Evolutionary conservation across 2,329 filamentous ascomycete genomes (phyloP), one percentile per base, ranked within the genome.

Genomic region (Talaromyces verruculosus): DNA sequence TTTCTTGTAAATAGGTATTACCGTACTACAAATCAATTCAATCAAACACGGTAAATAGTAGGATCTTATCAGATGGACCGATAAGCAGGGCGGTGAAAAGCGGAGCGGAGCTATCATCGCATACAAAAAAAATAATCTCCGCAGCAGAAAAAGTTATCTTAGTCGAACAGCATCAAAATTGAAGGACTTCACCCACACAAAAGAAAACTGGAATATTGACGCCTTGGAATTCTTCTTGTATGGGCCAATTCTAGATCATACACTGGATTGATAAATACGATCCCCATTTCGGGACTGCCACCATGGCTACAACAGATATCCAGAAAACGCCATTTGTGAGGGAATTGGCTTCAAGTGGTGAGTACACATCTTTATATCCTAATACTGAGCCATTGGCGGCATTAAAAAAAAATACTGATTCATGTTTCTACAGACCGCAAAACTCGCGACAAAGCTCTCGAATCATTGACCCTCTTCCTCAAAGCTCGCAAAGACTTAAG

Each of bases 261-360:
- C 4, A 37, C 11, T 22, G 53, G 1, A 55, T 35, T 53, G 1
- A 53, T 22, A 8, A 33, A 3, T 10, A 33, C 51, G 17, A 35
- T 28, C 30, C 3, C 15, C 15, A 35, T 55, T 30, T 3, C 30
- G 28, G 33, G 22, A 28, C 17, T 33, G 47, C 53, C 60, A 33
- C 17, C 47, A 68, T 68, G 67, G 65, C 64, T 60, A 63, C 64
- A 61, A 15, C 58, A 41, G 39, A 67, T 19, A 71, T 81, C 39
- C 79, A 82, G 69, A 84, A 82, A 65, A 84, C 79, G 69, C 90
- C 91, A 5, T 96, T 96, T 71, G 89, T 96, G 69, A 91, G 88
- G 78, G 89, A 93, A 75, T 87, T 96, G 69, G 91, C 91, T 64
- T 93, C 92, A 41, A 95, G 91, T 80, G 91, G 92, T 94, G 22